Conservation (phyloP, 768 basidiomycete species). For the Coprinellus micaceus region DNA sequence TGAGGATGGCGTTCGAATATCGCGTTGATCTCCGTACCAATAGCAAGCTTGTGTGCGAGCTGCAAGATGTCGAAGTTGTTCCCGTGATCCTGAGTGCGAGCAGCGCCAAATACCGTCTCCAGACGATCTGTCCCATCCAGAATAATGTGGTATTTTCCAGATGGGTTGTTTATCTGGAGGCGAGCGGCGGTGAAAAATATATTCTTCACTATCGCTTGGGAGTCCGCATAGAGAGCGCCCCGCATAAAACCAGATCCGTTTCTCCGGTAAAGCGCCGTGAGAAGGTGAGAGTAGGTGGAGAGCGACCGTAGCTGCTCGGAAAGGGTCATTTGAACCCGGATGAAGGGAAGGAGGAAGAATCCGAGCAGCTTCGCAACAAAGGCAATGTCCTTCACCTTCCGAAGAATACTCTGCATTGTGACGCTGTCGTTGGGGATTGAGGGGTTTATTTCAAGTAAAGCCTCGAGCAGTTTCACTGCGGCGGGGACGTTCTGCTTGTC, state of each 20-base stretch:
- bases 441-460: not conserved
- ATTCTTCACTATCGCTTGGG: slow-evolving; percentile 24
- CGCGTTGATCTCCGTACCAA: slow-evolving; percentile 16
- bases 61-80: slow-evolving; percentile 22
- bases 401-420: not conserved
- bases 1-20: slow-evolving; percentile 19
- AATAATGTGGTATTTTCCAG: slow-evolving; percentile 14
- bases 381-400: not conserved
- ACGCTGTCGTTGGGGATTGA: not conserved
- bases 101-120: slow-evolving; percentile 21
- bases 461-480: not conserved
- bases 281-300: slow-evolving; percentile 1
- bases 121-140: slow-evolving; percentile 25
- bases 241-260: not conserved
- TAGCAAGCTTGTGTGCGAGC: slow-evolving; percentile 19
- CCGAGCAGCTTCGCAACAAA: not conserved
- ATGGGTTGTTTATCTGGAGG: slow-evolving; percentile 16
- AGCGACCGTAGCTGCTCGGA: not conserved
- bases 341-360: not conserved
- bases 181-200: slow-evolving; percentile 22
- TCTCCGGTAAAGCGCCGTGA: slow-evolving; percentile 9
- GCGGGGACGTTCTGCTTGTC: slow-evolving; percentile 5
- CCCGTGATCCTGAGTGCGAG: slow-evolving; percentile 20
- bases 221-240: slow-evolving; percentile 22
- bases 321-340: not conserved